Base-by-base conservation (phyloP, 345 rosid species). In the Lepidium africanum region DNA sequence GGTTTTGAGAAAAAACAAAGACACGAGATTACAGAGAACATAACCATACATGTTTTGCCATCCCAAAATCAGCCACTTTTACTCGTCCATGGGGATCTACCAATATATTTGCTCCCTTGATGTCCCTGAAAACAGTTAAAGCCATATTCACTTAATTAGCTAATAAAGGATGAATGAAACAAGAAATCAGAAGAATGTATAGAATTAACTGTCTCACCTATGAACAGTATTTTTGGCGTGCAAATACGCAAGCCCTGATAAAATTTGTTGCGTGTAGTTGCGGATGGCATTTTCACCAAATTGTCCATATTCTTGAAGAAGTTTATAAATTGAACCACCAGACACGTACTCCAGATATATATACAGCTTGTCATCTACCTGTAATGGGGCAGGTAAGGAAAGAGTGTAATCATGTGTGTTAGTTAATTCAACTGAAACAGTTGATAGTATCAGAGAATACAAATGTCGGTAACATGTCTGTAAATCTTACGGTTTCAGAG, bases 71-170 rank as follows among this genome's bases (percentile, higher is more conserved):
- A 54, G 89, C 96, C 69, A 89, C 74, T 74, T 89, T 89, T 60
- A 89, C 90, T 10, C 90, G 85, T 16, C 96, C 89, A 78, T 67
- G 80, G 21, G 96, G 92, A 72, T 86, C 92, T 35, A 86, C 90
- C 77, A 89, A 77, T 76, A 89, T 82, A 77, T 89, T 89, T 70
- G 96, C 96, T 71, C 96, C 96, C 83, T 89, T 89, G 7, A 89
- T 86, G 72, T 89, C 96, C 77, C 96, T 89, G 84, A 54, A 61
- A 33, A 21, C 16, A 54, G 60, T 42, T 10, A 62, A 69, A 15
- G 17, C 15, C 33, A 63, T 7, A 11, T 32, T 33, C 25, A 35
- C 48, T 56, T 55, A 32, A 19, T 47, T 47, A 47, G 1, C n/a
- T 15, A 25, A 42, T 7, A 62, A 53, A 46, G 25, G 8, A 40